Evolutionary conservation across 148 eudicot genomes (phyloP), one percentile per base, ranked within the genome.

Genomic region (Vaccinium darrowii): DNA sequence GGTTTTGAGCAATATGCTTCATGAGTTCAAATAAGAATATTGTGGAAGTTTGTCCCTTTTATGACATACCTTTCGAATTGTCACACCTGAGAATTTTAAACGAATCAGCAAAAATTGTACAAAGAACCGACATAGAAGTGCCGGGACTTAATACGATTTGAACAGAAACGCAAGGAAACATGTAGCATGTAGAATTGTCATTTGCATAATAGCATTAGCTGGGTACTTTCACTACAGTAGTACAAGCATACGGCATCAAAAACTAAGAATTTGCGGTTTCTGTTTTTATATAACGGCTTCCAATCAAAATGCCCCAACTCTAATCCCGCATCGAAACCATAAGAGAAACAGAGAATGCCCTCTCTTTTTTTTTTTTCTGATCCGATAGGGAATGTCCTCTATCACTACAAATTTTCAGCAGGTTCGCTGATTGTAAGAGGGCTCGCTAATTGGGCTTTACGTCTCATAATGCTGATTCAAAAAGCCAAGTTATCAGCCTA

Each of bases 31-130:
- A 18, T 52, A n/a, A 58, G 52, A 58, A 13, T n/a, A 80, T 33
- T 3, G 25, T 15, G 23, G 82, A 80, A 57, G 23, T 14, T 58
- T 4, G 71, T 58, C 27, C 52, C 7, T 57, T 79, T 39, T 7
- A 79, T 8, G 71, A 10, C n/a, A 6, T 36, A 33, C 36, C n/a
- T 58, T 58, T 43, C 30, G 81, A 21, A 30, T 23, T 5, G 36
- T 79, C 21, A 80, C 18, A 58, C 82, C 82, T 80, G 72, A 19
- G 30, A 27, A 57, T 78, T 23, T 53, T 23, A 53, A 25, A 15
- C 14, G 39, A 15, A 53, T 78, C 21, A 78, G 81, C 62, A 30
- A 53, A 39, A 5, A 43, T 8, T 18, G 19, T 15, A 36, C n/a
- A 36, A 16, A 18, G 36, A 77, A 51, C 11, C 1, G 27, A 47